phyloP scores from a whole-genome alignment of 495 filamentous ascomycete genomes.

The Extremus antarcticus region DNA sequence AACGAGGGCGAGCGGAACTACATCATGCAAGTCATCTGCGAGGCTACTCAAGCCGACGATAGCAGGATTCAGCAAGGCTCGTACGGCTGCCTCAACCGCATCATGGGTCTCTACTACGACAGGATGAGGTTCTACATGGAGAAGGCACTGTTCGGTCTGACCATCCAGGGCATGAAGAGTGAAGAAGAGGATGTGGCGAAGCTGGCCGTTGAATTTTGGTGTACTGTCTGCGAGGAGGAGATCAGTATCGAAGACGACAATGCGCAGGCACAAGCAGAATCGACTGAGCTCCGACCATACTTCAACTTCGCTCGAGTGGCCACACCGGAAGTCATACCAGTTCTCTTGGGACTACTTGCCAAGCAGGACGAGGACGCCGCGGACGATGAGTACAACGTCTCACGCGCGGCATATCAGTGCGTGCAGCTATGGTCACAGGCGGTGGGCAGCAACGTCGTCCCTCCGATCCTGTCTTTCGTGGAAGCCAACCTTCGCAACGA shows the following conservation, averaged over 20 bases:
- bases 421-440: conserved; percentile 90
- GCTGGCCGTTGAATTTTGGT: conserved; percentile 98
- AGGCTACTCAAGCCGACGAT: conserved; percentile 89
- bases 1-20: conserved; percentile 98
- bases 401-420: conserved; percentile 92
- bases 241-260: conserved; percentile 97
- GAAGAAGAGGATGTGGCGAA: conserved; percentile 96
- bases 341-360: conserved; percentile 76
- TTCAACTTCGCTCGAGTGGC: conserved; percentile 89
- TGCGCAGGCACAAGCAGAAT: conserved; percentile 49
- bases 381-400: conserved; percentile 94
- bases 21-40: conserved; percentile 99
- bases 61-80: conserved; percentile 84
- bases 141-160: conserved; percentile 94
- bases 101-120: conserved; percentile 97
- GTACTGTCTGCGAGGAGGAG: conserved; percentile 97
- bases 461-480: conserved; percentile 76
- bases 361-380: conserved; percentile 94
- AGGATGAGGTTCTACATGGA: conserved; percentile 99
- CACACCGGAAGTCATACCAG: conserved; percentile 82
- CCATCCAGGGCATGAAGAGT: conserved; percentile 98
- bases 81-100: conserved; percentile 92
- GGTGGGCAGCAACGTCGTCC: conserved; percentile 68
- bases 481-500: conserved; percentile 80
- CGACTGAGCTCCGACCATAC: conserved; percentile 63